Base-by-base conservation (phyloP, 768 basidiomycete genomes). In the Suillus cothurnatus region DNA sequence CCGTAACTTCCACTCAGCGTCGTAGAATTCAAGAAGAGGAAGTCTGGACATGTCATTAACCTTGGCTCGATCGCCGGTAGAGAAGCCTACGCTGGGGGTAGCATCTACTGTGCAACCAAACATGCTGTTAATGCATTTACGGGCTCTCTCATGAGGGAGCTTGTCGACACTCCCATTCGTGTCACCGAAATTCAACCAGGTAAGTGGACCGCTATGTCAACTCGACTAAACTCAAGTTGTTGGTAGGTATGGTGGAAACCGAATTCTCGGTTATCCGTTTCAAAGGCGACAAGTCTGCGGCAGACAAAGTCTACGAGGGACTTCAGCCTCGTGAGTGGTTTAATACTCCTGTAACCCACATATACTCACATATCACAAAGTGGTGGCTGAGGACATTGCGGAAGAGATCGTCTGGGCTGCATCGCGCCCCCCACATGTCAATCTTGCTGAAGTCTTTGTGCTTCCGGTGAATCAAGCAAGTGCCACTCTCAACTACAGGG, bases 361-460 rank as follows among this genome's bases (percentile, higher is more conserved):
- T 57, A 66, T 62, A 52, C 66, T 71, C 38, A 61, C 53, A 57
- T 55, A 31, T 14, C 21, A 38, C 28, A 38, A 71, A 95, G 93
- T 97, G 76, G 84, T 85, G 7, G 88, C 90, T 8, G 84, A 90
- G 66, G 95, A 98, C 73, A 91, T 98, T 55, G 97, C 97, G 1
- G 97, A 99, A 75, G 95, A 99, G 78, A 96, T 99, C 72, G 95
- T 97, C 23, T 99, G 97, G 97, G 89, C 89, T 17, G 97, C 97
- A 23, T 84, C 92, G 14, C 89, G 96, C 49, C 96, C 96, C 14
- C 83, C 92, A 47, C 96, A 97, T 72, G 93, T 98, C 53, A 95
- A 98, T 74, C 84, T 98, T 50, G 94, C 93, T 1, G 91, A 95
- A 72, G 77, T 92, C 14, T 85, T 87, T 63, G 83, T 94, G 53